These are phyloP conservation scores for Leccinum uliginosum DNA, from an alignment of 768 basidiomycete genomes.

Conservation along the genomic window DNA sequence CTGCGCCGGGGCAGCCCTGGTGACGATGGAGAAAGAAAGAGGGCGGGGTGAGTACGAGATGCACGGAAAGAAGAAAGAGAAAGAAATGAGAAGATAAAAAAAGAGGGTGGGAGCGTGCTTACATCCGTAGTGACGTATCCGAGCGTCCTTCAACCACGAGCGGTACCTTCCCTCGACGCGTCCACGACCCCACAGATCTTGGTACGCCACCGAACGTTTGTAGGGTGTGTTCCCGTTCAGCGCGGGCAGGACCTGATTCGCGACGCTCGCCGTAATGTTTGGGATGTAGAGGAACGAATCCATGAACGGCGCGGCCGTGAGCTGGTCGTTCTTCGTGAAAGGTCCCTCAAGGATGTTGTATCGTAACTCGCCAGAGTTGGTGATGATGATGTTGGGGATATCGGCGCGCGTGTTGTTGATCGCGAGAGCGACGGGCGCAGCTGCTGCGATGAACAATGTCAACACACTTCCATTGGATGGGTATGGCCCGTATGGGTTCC, in stretches of 20 bases:
- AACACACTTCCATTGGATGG: slow-evolving; percentile 59
- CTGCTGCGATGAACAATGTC: slow-evolving; percentile 51
- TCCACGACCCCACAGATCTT: not conserved
- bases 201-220: not conserved
- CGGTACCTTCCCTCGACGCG: not conserved
- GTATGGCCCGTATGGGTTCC: slow-evolving; percentile 59
- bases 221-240: slow-evolving; percentile 41
- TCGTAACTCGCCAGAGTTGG: slow-evolving; percentile 60
- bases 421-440: slow-evolving; percentile 50
- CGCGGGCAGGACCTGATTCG: slow-evolving; percentile 47
- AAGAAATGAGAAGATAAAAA: not conserved
- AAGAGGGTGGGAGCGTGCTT: not conserved
- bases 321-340: slow-evolving; percentile 79
- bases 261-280: slow-evolving; percentile 46
- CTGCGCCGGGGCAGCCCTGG: slow-evolving; percentile 66
- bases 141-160: not conserved
- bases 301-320: slow-evolving; percentile 67
- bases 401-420: slow-evolving; percentile 60
- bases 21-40: not conserved
- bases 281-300: slow-evolving; percentile 63
- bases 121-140: not conserved
- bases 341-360: slow-evolving; percentile 64
- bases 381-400: slow-evolving; percentile 61
- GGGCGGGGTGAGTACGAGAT: not conserved
- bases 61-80: not conserved